Conservation (phyloP, 441 rosid genomes). For the Raphanus hybrid region DNA sequence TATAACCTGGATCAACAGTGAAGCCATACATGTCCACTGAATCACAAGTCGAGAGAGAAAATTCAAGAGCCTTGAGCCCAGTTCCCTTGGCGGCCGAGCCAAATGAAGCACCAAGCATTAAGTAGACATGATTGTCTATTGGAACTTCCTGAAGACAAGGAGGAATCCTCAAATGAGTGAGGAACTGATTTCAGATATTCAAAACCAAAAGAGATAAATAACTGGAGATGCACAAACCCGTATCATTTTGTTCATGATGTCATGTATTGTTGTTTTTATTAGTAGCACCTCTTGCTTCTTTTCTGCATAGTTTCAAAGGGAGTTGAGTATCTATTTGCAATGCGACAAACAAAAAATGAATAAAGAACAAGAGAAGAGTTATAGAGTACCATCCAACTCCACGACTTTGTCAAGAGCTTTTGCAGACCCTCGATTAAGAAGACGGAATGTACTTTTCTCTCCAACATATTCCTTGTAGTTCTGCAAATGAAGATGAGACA, state of each 20-base stretch:
- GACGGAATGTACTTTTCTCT: slow-evolving; percentile 85
- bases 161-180: slow-evolving; percentile 1
- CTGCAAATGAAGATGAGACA: too few relatives aligned
- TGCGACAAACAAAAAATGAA: background rate
- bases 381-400: slow-evolving; percentile 83
- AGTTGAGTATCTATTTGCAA: background rate
- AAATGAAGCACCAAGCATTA: slow-evolving; percentile 94
- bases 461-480: slow-evolving; percentile 60
- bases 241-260: slow-evolving; percentile 95
- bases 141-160: slow-evolving; percentile 80
- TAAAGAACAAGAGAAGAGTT: slow-evolving; percentile 11
- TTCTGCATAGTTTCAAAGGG: slow-evolving; percentile 55
- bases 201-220: slow-evolving; percentile 30
- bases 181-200: background rate
- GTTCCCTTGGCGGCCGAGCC: slow-evolving; percentile 99
- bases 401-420: slow-evolving; percentile 99
- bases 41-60: slow-evolving; percentile 92
- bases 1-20: slow-evolving; percentile 95
- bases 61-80: slow-evolving; percentile 96
- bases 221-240: slow-evolving; percentile 54
- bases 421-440: slow-evolving; percentile 96
- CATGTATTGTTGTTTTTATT: slow-evolving; percentile 94
- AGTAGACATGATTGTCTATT: slow-evolving; percentile 81
- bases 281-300: slow-evolving; percentile 75
- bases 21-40: slow-evolving; percentile 97